Evolutionary conservation across 352 stramenopile genomes (phyloP).

Genomic region (Globisporangium middletonii): DNA sequence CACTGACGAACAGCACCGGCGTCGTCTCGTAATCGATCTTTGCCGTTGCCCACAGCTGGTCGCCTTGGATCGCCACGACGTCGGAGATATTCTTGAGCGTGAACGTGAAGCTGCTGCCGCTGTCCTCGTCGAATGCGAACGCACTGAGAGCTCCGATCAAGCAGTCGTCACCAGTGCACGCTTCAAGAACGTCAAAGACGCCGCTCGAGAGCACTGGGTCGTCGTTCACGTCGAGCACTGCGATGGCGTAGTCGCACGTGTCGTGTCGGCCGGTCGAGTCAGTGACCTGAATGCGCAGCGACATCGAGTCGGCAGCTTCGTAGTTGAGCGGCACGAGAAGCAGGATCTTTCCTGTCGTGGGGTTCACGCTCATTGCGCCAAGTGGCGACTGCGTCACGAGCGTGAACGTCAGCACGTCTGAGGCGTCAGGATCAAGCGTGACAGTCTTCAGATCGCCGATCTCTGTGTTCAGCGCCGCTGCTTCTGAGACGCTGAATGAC

Average conservation of each 20-base stretch:
- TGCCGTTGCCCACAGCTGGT: conserved; percentile 7
- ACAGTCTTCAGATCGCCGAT: conserved; percentile 2
- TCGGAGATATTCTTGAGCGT: conserved; percentile 12
- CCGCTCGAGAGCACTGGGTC: conserved; percentile 25
- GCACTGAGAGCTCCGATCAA: conserved; percentile 29
- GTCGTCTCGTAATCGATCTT: conserved; percentile 1
- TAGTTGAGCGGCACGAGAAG: conserved; percentile 29
- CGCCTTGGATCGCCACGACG: conserved; percentile 1
- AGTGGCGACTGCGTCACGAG: not conserved
- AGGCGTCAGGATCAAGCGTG: conserved; percentile 2
- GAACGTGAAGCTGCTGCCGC: conserved; percentile 26
- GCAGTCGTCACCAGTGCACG: conserved; percentile 35
- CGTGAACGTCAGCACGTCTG: conserved; percentile 5
- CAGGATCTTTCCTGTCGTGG: conserved; percentile 14
- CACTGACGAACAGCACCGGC: conserved; percentile 10
- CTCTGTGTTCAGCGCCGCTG: not conserved
- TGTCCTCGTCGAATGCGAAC: conserved; percentile 46
- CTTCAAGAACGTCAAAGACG: conserved; percentile 43
- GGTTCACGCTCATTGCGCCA: conserved; percentile 2
- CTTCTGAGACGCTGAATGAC: conserved; percentile 26
- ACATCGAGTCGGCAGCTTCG: conserved; percentile 28
- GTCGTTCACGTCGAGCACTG: conserved; percentile 42
- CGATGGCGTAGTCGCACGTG: conserved; percentile 37
- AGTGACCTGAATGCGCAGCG: conserved; percentile 35
- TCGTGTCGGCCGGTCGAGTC: conserved; percentile 30